phyloP scores from a whole-genome alignment of 2,329 filamentous ascomycete species.

The Pyricularia sp. region DNA sequence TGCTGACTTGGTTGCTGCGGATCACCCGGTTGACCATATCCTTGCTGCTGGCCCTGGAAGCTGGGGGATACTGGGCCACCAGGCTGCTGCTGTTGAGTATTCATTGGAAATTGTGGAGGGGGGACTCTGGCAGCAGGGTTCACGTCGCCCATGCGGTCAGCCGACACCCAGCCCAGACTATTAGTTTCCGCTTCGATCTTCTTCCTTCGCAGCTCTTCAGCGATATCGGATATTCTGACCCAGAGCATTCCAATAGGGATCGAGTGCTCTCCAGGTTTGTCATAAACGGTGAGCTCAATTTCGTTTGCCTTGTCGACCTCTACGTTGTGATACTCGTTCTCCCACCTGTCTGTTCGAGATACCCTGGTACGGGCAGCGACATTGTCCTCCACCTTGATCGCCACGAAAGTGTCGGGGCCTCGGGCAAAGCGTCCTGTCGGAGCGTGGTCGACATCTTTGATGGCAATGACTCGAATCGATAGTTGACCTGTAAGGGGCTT shows the following conservation, averaged over 20 bases:
- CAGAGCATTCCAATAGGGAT: slow-evolving; percentile 92
- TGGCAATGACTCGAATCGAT: slow-evolving; percentile 74
- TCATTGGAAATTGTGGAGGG: slow-evolving; percentile 51
- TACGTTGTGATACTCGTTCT: slow-evolving; percentile 82
- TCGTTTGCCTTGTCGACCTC: slow-evolving; percentile 98
- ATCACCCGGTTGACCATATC: slow-evolving; percentile 20
- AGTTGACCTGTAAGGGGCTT: slow-evolving; percentile 93
- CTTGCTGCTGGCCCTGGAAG: slow-evolving; percentile 20
- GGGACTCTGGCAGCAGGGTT: slow-evolving; percentile 22
- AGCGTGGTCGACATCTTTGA: slow-evolving; percentile 92
- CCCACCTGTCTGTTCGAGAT: slow-evolving; percentile 82
- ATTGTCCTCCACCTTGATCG: slow-evolving; percentile 93
- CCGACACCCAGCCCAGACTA: slow-evolving; percentile 91
- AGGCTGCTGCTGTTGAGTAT: slow-evolving; percentile 34
- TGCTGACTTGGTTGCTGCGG: slow-evolving; percentile 14
- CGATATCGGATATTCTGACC: slow-evolving; percentile 94
- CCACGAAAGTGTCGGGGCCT: slow-evolving; percentile 89
- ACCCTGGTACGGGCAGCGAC: slow-evolving; percentile 81
- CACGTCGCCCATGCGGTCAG: slow-evolving; percentile 76
- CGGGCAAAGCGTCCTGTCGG: slow-evolving; percentile 75
- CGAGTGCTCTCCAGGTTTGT: slow-evolving; percentile 83
- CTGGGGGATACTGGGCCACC: slow-evolving; percentile 33
- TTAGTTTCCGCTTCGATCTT: slow-evolving; percentile 95
- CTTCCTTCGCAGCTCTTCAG: slow-evolving; percentile 94
- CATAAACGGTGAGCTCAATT: slow-evolving; percentile 94